These are phyloP conservation scores for Tanacetum coccineum DNA, from an alignment of 129 eudicot genomes.

Conservation along the genomic window DNA sequence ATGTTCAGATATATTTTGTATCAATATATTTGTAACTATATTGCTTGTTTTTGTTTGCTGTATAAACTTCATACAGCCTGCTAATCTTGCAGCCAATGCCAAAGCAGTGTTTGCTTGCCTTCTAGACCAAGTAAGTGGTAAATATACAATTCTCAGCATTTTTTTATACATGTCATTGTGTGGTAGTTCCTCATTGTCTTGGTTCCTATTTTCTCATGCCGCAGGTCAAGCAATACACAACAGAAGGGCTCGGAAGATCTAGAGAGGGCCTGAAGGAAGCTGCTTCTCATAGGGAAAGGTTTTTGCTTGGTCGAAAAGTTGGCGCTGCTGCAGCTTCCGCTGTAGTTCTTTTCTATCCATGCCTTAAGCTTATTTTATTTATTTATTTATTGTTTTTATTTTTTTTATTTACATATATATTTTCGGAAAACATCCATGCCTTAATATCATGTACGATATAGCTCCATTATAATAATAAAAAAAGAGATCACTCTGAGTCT, in stretches of 20 bases:
- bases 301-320: conserved; percentile 81
- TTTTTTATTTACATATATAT: too few relatives aligned
- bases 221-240: conserved; percentile 62
- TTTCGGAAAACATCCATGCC: background rate
- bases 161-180: background rate
- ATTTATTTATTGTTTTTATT: too few relatives aligned
- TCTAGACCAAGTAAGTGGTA: conserved; percentile 71
- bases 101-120: conserved; percentile 81
- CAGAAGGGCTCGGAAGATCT: conserved; percentile 87
- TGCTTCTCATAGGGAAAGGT: conserved; percentile 80
- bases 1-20: background rate
- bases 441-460: background rate
- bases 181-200: conserved; percentile 7
- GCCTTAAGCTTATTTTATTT: background rate
- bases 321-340: conserved; percentile 78
- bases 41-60: conserved; percentile 20
- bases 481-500: conserved; percentile 4
- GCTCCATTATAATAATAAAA: background rate
- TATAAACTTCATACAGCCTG: conserved; percentile 49
- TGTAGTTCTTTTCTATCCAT: conserved; percentile 41
- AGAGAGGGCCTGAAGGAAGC: conserved; percentile 89
- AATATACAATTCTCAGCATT: background rate
- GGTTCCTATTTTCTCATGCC: conserved; percentile 8
- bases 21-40: conserved; percentile 10
- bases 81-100: conserved; percentile 72